Percentiles rank a stretch among this genome's conserved stretches.
Conservation (phyloP, 164 flowering plant species). For the Magnolia officinalis region DNA sequence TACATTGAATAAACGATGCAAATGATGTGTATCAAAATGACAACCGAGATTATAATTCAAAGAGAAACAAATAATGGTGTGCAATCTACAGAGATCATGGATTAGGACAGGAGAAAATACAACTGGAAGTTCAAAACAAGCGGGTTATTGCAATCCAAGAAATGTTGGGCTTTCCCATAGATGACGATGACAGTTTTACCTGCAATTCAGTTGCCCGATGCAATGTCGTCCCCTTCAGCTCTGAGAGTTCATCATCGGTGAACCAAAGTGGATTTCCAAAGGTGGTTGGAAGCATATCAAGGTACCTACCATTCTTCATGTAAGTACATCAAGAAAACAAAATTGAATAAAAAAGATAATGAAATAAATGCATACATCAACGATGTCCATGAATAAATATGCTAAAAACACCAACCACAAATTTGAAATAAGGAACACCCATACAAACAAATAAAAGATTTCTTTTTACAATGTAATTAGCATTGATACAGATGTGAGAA, state of each 20-base stretch:
- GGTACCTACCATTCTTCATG: slow-evolving; percentile 47
- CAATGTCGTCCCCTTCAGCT: slow-evolving; percentile 81
- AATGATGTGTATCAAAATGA: background rate
- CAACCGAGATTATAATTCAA: background rate
- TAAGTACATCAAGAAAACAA: background rate
- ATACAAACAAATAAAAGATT: background rate
- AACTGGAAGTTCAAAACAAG: background rate
- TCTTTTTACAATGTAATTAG: too few relatives aligned
- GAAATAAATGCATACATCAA: background rate
- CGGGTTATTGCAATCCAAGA: background rate
- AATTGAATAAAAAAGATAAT: background rate
- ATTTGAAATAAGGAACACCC: background rate
- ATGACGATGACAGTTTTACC: slow-evolving; percentile 32
- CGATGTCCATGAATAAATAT: background rate
- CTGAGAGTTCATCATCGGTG: slow-evolving; percentile 69
- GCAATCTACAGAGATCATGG: background rate
- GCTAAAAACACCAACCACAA: background rate
- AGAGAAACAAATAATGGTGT: background rate
- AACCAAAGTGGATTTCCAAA: slow-evolving; percentile 96
- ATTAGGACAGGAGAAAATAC: background rate
- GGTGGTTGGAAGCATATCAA: slow-evolving; percentile 87
- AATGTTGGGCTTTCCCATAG: background rate
- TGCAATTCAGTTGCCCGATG: slow-evolving; percentile 72
- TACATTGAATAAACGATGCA: background rate
- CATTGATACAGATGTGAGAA: background rate